Evolutionary conservation across 768 basidiomycete species (phyloP).

Genomic region (Psilocybe cyanescens): DNA sequence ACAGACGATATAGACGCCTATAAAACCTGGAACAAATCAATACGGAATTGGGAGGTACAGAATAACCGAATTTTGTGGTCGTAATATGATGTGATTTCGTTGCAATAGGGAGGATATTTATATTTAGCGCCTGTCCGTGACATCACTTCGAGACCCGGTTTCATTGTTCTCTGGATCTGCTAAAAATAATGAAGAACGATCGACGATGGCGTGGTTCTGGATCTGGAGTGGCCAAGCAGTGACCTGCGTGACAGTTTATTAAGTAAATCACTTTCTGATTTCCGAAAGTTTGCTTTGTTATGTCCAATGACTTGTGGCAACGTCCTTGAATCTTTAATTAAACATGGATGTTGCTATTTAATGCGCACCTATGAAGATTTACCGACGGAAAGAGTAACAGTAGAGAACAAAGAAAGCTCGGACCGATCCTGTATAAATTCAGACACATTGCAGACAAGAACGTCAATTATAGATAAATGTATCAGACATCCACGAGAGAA

Average conservation of each 20-base stretch:
- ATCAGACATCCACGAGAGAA: slow-evolving; percentile 1
- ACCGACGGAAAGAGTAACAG: not conserved
- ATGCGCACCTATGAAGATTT: too few species aligned
- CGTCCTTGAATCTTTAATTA: not conserved
- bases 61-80: not conserved
- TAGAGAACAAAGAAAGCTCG: not conserved
- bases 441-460: not conserved
- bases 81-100: slow-evolving; percentile 7
- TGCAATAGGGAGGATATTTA: slow-evolving; percentile 2
- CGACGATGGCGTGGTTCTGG: not conserved
- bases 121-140: slow-evolving; percentile 12
- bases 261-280: not conserved
- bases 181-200: not conserved
- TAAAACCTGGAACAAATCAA: too few species aligned
- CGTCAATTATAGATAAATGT: slow-evolving; percentile 2
- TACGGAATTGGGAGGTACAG: not conserved
- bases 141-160: slow-evolving; percentile 10
- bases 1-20: too few species aligned
- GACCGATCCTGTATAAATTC: not conserved
- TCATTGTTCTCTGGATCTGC: slow-evolving; percentile 6
- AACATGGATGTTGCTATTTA: not conserved
- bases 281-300: not conserved
- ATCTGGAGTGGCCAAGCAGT: not conserved
- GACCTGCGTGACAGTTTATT: not conserved
- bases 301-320: not conserved